Base-by-base conservation (phyloP, 2,329 filamentous ascomycete genomes). In the Botrytis elliptica region DNA sequence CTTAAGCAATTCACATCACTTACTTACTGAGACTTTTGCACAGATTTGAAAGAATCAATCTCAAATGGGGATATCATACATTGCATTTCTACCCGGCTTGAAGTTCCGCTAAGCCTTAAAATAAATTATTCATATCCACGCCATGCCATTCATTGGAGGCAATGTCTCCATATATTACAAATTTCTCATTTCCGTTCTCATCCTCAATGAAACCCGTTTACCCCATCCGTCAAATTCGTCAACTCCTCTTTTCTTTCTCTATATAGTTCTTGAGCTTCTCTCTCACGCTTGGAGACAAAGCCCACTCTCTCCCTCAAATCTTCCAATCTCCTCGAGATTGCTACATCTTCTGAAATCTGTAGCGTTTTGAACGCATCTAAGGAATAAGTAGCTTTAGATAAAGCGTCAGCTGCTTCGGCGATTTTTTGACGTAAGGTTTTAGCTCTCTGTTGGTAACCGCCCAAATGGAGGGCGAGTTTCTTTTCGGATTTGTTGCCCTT, bases 201-300 rank as follows among this genome's bases (percentile, higher is more conserved):
- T 25, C 25, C 38, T 72, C 69, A 74, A 71, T 73, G 75, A 62
- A 74, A 68, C 64, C 72, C 40, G 57, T 75, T 62, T 74, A 75
- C n/a, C 49, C 75, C 36, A 70, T 81, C 78, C 57, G 80, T 82
- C 77, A 97, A 83, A 71, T 83, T 85, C 66, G 91, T 89, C 77
- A 98, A 82, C 85, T 98, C 96, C 65, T 94, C 93, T 83, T 88
- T 93, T 74, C 90, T 88, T 76, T 84, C 85, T 78, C 93, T 88
- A 81, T 96, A 99, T 79, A 92, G 82, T 76, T 98, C 94, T 83
- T 99, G 96, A 10, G 94, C 94, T 83, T 98, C 94, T 74, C 95
- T 87, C 85, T 98, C 95, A 76, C 95, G 87, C 78, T 89, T 89
- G 77, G 90, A 93, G 16, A 98, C 88, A 78, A 93, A 93, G 10